Evolutionary conservation across 352 stramenopile genomes (phyloP).

Genomic region (Phytophthora ohioensis): DNA sequence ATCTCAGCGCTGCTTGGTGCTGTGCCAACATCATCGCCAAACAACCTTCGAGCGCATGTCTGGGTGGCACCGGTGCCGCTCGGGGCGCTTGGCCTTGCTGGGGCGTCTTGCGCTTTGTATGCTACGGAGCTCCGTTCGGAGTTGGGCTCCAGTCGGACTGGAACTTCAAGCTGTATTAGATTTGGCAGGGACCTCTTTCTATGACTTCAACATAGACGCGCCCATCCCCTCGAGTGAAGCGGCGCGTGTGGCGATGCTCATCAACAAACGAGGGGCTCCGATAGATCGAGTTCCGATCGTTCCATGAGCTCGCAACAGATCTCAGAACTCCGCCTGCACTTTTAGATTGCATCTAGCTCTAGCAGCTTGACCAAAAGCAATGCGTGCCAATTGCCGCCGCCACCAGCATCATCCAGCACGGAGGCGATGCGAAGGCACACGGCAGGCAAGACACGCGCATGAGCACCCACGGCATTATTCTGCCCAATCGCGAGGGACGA

Average conservation of each 20-base stretch:
- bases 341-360: not conserved
- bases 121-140: constrained; percentile 6
- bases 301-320: too few species aligned
- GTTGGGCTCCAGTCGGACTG: not conserved
- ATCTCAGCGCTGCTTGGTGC: constrained; percentile 17
- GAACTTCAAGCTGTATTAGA: constrained; percentile 63
- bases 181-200: constrained; percentile 39
- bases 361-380: not conserved
- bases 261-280: constrained; percentile 4
- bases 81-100: not conserved
- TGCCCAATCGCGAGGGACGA: constrained; percentile 13
- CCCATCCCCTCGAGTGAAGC: constrained; percentile 32
- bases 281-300: not conserved
- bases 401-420: not conserved
- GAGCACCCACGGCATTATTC: constrained; percentile 22
- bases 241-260: constrained; percentile 33
- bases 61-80: not conserved
- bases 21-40: not conserved
- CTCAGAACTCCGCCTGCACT: too few species aligned
- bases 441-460: constrained; percentile 30
- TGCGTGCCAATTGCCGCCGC: not conserved
- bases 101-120: constrained; percentile 27
- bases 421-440: constrained; percentile 7
- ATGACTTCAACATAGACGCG: constrained; percentile 50
- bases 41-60: constrained; percentile 8